A percentile compares a stretch with the other conserved stretches of the same genome.
These are phyloP conservation scores for Trichaptum fuscoviolaceum DNA, from an alignment of 768 basidiomycete genomes.

Conservation along the genomic window DNA sequence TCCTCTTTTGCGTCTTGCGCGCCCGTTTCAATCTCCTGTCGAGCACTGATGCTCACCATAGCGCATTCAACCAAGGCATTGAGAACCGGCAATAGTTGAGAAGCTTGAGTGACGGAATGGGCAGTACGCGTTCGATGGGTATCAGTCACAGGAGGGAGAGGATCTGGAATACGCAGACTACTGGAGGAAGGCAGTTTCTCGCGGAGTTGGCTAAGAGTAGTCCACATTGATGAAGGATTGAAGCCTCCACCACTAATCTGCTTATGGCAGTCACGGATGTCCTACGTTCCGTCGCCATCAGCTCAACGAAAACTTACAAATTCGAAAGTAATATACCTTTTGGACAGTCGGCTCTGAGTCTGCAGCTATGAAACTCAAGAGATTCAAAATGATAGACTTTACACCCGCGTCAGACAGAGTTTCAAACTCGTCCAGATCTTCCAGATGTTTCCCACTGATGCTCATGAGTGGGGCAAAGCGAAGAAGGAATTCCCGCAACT, in stretches of 20 bases:
- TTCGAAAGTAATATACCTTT: constrained; percentile 25
- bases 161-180: constrained; percentile 43
- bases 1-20: constrained; percentile 50
- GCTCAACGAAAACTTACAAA: not conserved
- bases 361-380: constrained; percentile 49
- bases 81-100: constrained; percentile 66
- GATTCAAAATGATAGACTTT: constrained; percentile 56
- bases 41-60: constrained; percentile 40
- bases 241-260: constrained; percentile 48
- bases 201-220: constrained; percentile 44
- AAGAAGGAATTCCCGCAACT: constrained; percentile 69
- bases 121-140: constrained; percentile 11
- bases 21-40: constrained; percentile 59
- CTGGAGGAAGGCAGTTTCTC: constrained; percentile 23
- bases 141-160: constrained; percentile 47
- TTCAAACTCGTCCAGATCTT: constrained; percentile 55
- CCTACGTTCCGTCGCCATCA: not conserved
- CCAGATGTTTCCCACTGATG: constrained; percentile 43
- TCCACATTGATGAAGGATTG: constrained; percentile 63
- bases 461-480: constrained; percentile 55
- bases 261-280: constrained; percentile 19
- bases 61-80: constrained; percentile 50
- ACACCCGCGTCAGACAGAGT: constrained; percentile 45
- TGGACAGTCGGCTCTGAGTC: constrained; percentile 31
- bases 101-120: constrained; percentile 36